A percentile compares a stretch with the other conserved stretches of the same genome.
phyloP scores from a whole-genome alignment of 1,284 basidiomycete genomes.

The Termitomyces sp. region DNA sequence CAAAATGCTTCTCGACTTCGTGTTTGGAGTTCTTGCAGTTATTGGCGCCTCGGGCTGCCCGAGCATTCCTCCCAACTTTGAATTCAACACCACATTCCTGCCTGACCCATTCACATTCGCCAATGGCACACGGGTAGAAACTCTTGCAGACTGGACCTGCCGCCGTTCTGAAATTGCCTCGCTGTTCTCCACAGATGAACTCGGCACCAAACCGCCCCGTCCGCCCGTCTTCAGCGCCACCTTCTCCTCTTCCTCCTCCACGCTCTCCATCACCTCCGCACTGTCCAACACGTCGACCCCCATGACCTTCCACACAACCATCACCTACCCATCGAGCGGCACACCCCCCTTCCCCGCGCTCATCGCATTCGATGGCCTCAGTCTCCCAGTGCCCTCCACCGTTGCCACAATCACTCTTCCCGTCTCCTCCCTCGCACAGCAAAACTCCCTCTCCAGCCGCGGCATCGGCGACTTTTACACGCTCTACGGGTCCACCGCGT shows the following conservation, averaged over 20 bases:
- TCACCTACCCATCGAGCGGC: not conserved
- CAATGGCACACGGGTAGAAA: not conserved
- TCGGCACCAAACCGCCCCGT: not conserved
- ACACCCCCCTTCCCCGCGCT: not conserved
- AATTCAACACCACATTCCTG: not conserved
- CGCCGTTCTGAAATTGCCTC: not conserved
- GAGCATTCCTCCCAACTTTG: not conserved
- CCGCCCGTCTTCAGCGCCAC: not conserved
- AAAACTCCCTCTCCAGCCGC: not conserved
- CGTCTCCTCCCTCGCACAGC: not conserved
- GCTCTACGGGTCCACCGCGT: not conserved
- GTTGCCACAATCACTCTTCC: constrained; percentile 2
- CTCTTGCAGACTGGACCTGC: not conserved
- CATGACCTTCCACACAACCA: not conserved
- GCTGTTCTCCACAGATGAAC: not conserved
- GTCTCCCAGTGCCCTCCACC: not conserved
- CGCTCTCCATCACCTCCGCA: not conserved
- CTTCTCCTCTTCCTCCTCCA: not conserved
- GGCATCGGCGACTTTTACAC: constrained; percentile 5
- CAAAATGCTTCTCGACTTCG: no score
- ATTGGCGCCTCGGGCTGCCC: not conserved
- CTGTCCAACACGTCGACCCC: not conserved
- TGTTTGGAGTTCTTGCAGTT: no score
- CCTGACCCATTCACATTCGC: constrained; percentile 6
- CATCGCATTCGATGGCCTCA: not conserved